Percentiles rank a stretch among this genome's conserved stretches.
These are phyloP conservation scores for Suhomyces ambrosiae DNA, from an alignment of 1,139 yeast genomes.

Conservation along the genomic window DNA sequence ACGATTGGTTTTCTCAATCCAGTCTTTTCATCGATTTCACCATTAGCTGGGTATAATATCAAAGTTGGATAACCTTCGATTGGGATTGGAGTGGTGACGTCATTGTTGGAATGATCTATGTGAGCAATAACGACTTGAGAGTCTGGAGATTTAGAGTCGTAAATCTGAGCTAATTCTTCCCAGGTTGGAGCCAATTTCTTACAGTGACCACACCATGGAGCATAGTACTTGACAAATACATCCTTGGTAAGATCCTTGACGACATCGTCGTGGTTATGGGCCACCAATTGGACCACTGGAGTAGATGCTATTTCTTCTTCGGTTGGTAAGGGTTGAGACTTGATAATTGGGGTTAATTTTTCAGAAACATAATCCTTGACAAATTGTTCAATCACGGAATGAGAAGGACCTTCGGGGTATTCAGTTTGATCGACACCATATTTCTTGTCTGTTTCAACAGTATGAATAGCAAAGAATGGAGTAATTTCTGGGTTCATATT, in stretches of 20 bases:
- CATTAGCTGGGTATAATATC: constrained; percentile 85
- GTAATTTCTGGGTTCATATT: constrained; percentile 79
- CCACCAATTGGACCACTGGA: constrained; percentile 79
- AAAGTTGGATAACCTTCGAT: constrained; percentile 94
- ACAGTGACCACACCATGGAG: constrained; percentile 99
- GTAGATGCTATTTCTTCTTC: constrained; percentile 66
- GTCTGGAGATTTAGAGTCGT: constrained; percentile 46
- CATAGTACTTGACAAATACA: constrained; percentile 90
- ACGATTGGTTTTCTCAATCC: constrained; percentile 64
- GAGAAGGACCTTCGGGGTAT: constrained; percentile 45
- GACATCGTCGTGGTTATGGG: constrained; percentile 74
- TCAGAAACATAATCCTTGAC: constrained; percentile 67
- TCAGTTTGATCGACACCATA: constrained; percentile 61
- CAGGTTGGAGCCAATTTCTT: constrained; percentile 90
- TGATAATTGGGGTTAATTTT: constrained; percentile 68
- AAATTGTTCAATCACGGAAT: constrained; percentile 54
- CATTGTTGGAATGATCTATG: constrained; percentile 87
- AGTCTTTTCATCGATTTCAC: constrained; percentile 61
- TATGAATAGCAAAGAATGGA: constrained; percentile 92
- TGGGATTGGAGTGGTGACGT: constrained; percentile 65
- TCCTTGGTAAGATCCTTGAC: constrained; percentile 74
- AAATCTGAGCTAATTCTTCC: constrained; percentile 81
- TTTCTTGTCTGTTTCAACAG: constrained; percentile 65
- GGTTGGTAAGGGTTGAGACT: constrained; percentile 83
- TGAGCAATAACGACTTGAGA: constrained; percentile 74